Percentiles rank a stretch among this genome's conserved stretches.
These are phyloP conservation scores for Nitzschia sp. DNA, from an alignment of 108 stramenopile genomes.

Conservation along the genomic window DNA sequence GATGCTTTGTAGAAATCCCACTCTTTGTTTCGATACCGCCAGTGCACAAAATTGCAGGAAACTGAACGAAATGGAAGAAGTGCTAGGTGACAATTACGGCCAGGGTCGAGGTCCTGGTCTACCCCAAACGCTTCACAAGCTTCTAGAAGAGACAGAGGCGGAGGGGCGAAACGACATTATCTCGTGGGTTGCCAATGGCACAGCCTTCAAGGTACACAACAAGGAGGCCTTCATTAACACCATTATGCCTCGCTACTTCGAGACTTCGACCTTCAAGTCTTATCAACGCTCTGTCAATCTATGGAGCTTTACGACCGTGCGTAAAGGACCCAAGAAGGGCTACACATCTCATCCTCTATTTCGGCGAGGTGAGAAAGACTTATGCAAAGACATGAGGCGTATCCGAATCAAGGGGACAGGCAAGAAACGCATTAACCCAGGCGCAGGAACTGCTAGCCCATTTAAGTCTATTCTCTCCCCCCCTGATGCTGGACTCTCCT, in stretches of 20 bases:
- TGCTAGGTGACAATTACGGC: too few species aligned
- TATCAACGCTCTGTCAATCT: conserved; percentile 31
- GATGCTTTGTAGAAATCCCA: too few species aligned
- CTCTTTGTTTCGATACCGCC: too few species aligned
- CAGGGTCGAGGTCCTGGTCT: conserved; percentile 6
- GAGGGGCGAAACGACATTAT: conserved; percentile 14
- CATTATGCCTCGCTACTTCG: conserved; percentile 28
- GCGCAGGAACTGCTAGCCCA: too few species aligned
- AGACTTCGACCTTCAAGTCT: conserved; percentile 10
- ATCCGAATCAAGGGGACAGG: conserved; percentile 45
- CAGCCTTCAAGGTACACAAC: conserved; percentile 16
- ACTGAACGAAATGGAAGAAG: too few species aligned
- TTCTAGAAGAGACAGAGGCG: conserved; percentile 20
- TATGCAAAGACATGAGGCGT: conserved; percentile 21
- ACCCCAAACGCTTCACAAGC: conserved; percentile 11
- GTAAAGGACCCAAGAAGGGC: conserved; percentile 46
- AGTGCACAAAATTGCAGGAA: too few species aligned
- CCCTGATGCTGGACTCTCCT: too few species aligned
- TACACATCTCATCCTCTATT: conserved; percentile 31
- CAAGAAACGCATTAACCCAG: conserved; percentile 14
- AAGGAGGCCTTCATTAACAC: conserved; percentile 15
- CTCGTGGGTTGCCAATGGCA: conserved; percentile 28
- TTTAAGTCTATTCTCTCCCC: too few species aligned
- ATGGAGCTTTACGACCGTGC: conserved; percentile 34
- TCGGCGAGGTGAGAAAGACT: conserved; percentile 2